phyloP scores from a whole-genome alignment of 176 grass and related monocot species.

The Musa acuminata region DNA sequence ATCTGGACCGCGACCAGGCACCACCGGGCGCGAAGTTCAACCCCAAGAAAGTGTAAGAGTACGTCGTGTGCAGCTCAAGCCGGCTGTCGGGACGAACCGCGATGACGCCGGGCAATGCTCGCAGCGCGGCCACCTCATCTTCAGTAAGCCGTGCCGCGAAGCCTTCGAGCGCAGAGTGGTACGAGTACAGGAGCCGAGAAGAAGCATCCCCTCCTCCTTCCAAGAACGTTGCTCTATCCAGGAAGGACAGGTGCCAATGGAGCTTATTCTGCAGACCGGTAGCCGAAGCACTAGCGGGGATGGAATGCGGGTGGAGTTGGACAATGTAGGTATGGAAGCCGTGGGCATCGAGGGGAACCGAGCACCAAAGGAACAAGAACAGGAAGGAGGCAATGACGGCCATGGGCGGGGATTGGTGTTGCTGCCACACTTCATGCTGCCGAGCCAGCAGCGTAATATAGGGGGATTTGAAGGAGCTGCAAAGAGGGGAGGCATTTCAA shows the following conservation, averaged over 20 bases:
- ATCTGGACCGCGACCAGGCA: constrained; percentile 50
- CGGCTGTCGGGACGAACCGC: constrained; percentile 58
- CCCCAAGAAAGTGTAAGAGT: constrained; percentile 77
- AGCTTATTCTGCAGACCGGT: constrained; percentile 3
- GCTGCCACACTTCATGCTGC: background rate
- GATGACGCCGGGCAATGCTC: constrained; percentile 36
- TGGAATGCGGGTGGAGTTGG: constrained; percentile 41
- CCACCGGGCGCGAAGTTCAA: constrained; percentile 44
- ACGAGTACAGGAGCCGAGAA: constrained; percentile 70
- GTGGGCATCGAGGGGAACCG: constrained; percentile 5
- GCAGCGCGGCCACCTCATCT: constrained; percentile 42
- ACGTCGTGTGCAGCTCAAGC: constrained; percentile 70
- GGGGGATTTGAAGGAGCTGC: constrained; percentile 6
- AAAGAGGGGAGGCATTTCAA: constrained; percentile 9
- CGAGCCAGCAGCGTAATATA: background rate
- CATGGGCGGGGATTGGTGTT: background rate
- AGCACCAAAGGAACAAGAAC: constrained; percentile 6
- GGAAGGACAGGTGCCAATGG: constrained; percentile 64
- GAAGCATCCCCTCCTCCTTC: constrained; percentile 29
- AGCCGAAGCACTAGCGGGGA: background rate
- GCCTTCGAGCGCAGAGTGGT: constrained; percentile 72
- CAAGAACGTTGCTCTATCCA: constrained; percentile 27
- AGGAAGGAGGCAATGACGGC: background rate
- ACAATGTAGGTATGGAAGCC: constrained; percentile 58
- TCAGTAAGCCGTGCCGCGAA: constrained; percentile 58